phyloP scores from a whole-genome alignment of 805 yeast species.

The Crinitomyces ghanaensis region DNA sequence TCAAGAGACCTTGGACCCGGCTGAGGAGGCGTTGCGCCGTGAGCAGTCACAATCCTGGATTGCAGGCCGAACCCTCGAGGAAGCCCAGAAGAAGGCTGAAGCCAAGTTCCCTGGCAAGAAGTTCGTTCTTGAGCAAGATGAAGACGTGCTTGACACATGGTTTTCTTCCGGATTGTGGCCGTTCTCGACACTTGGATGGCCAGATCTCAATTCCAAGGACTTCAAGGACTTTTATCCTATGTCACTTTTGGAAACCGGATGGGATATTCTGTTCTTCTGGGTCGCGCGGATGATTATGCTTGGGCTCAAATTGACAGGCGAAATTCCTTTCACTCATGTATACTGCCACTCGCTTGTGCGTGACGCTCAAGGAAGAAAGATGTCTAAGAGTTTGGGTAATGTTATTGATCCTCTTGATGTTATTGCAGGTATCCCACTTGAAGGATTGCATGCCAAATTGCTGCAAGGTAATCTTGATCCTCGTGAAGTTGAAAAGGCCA shows the following conservation, averaged over 20 bases:
- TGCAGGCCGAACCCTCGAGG: slow-evolving; percentile 73
- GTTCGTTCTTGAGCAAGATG: slow-evolving; percentile 83
- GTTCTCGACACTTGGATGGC: slow-evolving; percentile 95
- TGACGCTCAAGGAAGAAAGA: slow-evolving; percentile 98
- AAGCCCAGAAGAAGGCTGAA: slow-evolving; percentile 75
- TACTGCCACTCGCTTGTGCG: slow-evolving; percentile 97
- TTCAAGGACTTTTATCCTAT: slow-evolving; percentile 74
- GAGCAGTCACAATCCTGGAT: slow-evolving; percentile 66
- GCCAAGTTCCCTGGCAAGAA: slow-evolving; percentile 57
- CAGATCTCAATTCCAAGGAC: slow-evolving; percentile 53
- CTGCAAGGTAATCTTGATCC: slow-evolving; percentile 77
- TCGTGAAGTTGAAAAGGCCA: slow-evolving; percentile 76
- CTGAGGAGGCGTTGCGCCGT: slow-evolving; percentile 42
- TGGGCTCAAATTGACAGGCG: slow-evolving; percentile 67
- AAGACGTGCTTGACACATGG: slow-evolving; percentile 98
- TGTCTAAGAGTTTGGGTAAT: slow-evolving; percentile 96
- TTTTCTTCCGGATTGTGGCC: slow-evolving; percentile 98
- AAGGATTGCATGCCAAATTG: slow-evolving; percentile 68
- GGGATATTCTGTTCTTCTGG: slow-evolving; percentile 99
- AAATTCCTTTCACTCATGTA: slow-evolving; percentile 88
- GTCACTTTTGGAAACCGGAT: slow-evolving; percentile 94
- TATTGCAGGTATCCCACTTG: slow-evolving; percentile 73
- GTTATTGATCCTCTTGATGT: slow-evolving; percentile 95
- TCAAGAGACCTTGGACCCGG: no score
- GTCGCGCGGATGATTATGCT: slow-evolving; percentile 92